Base-by-base conservation (phyloP, 2,329 filamentous ascomycete genomes). In the Botrytis deweyae region DNA sequence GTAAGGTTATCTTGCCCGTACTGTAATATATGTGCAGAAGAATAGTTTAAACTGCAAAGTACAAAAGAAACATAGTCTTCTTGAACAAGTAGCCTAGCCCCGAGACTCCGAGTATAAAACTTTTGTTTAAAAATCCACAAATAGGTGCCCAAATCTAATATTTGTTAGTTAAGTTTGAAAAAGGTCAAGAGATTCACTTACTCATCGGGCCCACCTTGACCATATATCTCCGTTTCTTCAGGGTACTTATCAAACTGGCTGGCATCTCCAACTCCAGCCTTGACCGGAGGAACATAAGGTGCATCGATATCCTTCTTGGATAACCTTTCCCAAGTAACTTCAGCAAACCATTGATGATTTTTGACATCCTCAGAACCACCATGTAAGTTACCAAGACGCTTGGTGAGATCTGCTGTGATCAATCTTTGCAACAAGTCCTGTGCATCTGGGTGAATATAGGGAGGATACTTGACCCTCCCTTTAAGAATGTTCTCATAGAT, bases 401-500 rank as follows among this genome's bases (percentile, higher is more conserved):
- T 98, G 72, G 96, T 98, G 78, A 99, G 86, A 82, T 99, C 96
- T 52, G 93, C 89, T 40, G 96, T 99, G 83, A 99, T 98, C 79
- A 99, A 88, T 79, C 94, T 92, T 81, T 96, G 92, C 52, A 99
- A 89, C 74, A 99, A 87, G 82, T 98, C 93, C 81, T 97, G 94
- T 0, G 96, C 96, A 81, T 98, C 96, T 1, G 92, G 91, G 81
- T 98, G 94, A 80, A 99, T 93, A 82, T 98, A 99, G 9, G 93
- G 92, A 72, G 96, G 96, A 82, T 98, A 99, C 85, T 98, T 98
- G 83, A 99, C 93, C 79, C 93, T 92, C 75, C 95, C 96, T 81
- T 94, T 95, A 77, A 99, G 89, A 80, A 99, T 99, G 83, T 99
- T 99, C 86, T 99, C 96, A 85, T 99, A 99, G 81, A 99, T 99